Conservation (phyloP, 1,284 basidiomycete species). For the Vanrija sp. region DNA sequence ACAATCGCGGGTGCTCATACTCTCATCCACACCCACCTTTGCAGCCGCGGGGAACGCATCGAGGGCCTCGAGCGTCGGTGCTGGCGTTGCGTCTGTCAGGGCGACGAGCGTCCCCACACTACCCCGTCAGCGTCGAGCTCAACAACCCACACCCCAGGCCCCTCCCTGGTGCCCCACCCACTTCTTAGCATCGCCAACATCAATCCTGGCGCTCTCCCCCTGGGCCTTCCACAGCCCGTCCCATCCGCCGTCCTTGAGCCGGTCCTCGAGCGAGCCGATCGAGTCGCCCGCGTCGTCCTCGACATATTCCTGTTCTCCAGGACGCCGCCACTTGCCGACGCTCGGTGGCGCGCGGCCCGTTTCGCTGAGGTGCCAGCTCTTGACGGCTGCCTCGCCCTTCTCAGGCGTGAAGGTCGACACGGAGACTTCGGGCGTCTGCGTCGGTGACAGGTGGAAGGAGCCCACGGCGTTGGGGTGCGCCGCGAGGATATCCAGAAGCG, state of each 20-base stretch:
- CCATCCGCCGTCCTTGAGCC: conserved; percentile 19
- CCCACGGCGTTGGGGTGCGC: conserved; percentile 24
- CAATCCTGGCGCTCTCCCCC: conserved; percentile 1
- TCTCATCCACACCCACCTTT: conserved; percentile 53
- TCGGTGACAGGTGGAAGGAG: conserved; percentile 25
- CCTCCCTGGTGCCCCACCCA: no score
- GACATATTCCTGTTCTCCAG: conserved; percentile 13
- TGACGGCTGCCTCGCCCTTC: conserved; percentile 11
- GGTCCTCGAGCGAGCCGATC: conserved; percentile 29
- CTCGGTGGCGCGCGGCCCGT: conserved; percentile 32
- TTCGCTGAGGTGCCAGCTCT: no score
- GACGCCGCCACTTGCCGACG: conserved; percentile 42
- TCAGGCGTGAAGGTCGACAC: conserved; percentile 29
- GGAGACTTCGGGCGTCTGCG: conserved; percentile 25
- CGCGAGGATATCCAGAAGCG: conserved; percentile 19
- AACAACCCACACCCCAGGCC: background rate
- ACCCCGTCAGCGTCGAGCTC: background rate
- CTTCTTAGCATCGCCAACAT: background rate
- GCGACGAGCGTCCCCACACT: conserved; percentile 25
- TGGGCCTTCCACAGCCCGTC: conserved; percentile 24
- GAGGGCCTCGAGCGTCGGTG: conserved; percentile 26
- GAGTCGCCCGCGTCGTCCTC: conserved; percentile 34
- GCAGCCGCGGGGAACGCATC: conserved; percentile 51
- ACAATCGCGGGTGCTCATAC: no score
- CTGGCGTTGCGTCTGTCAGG: conserved; percentile 32